Conservation (phyloP, 371 early-diverging fungal species). For the Batkoa obscura region DNA sequence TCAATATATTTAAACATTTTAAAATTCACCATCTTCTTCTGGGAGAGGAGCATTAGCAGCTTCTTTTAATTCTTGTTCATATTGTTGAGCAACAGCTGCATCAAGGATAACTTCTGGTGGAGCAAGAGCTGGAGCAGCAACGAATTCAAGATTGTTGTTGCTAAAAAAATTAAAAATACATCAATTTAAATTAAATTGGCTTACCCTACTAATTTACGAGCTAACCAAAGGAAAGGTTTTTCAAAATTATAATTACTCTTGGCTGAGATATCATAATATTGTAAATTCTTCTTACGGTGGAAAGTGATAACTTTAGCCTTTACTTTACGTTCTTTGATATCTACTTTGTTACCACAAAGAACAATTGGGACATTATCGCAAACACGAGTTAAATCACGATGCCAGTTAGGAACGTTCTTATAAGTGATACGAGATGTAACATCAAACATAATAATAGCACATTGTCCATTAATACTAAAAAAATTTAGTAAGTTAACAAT, state of each 20-base stretch:
- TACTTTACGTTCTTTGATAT: slow-evolving; percentile 99
- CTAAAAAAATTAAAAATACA: slow-evolving; percentile 14
- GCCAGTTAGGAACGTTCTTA: slow-evolving; percentile 99
- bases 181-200: slow-evolving; percentile 5
- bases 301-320: slow-evolving; percentile 99
- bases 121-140: slow-evolving; percentile 91
- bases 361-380: slow-evolving; percentile 99
- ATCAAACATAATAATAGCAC: slow-evolving; percentile 99
- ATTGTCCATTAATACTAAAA: slow-evolving; percentile 89
- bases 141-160: slow-evolving; percentile 90
- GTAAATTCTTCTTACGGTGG: slow-evolving; percentile 99
- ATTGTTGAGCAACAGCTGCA: slow-evolving; percentile 50
- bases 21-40: slow-evolving; percentile 15
- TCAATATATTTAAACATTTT: background rate
- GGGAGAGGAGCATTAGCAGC: slow-evolving; percentile 75
- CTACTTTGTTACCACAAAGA: slow-evolving; percentile 99
- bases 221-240: slow-evolving; percentile 99
- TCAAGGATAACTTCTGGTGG: slow-evolving; percentile 94
- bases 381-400: slow-evolving; percentile 95
- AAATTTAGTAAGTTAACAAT: background rate
- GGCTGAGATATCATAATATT: slow-evolving; percentile 99
- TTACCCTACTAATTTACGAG: slow-evolving; percentile 87
- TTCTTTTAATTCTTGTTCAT: slow-evolving; percentile 47
- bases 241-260: slow-evolving; percentile 99
- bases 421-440: slow-evolving; percentile 99